Base-by-base conservation (phyloP, 768 basidiomycete genomes). In the Suillus hirtellus region DNA sequence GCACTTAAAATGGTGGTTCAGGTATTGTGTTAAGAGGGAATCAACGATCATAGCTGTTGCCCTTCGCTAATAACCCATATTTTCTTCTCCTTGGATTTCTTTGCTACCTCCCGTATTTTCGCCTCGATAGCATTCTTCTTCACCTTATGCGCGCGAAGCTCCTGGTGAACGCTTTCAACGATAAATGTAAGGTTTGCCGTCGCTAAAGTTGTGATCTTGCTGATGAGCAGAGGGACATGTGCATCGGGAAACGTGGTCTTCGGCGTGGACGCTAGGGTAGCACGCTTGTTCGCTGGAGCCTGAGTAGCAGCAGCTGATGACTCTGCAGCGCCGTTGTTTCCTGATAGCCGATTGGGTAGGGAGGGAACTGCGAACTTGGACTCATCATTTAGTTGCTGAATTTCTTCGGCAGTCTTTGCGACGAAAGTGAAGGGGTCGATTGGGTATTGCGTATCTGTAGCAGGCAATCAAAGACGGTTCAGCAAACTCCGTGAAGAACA, bases 41-140 rank as follows among this genome's bases (percentile, higher is more conserved):
- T n/a, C 19, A 34, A 34, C 52, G 21, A 24, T 56, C 17, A 40
- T 4, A 11, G 9, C 15, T 40, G 38, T 27, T 24, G n/a, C 55
- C 21, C 62, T 14, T 67, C 65, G 43, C 87, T 89, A 37, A 94
- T 80, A 40, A 89, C 75, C 93, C 93, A 95, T 63, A 87, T 75
- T 72, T 85, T 91, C 77, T 81, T 86, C 63, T 86, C 84, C 72
- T 84, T 89, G 68, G 84, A 87, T 70, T 90, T 93, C 75, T 88
- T 89, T 17, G 85, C 81, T 14, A 93, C 82, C 73, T 93, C 91
- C 53, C 84, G 81, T 43, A 95, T 80, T 73, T 94, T 94, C 3
- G 86, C 87, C 73, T 93, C 91, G 52, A 95, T 87, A 4, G 90
- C 86, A 58, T 88, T 90, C 81, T 94, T 95, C 79, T 89, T 93